Conservation (phyloP, 139 green algal genomes). For the Edaphochlamys debaryana region DNA sequence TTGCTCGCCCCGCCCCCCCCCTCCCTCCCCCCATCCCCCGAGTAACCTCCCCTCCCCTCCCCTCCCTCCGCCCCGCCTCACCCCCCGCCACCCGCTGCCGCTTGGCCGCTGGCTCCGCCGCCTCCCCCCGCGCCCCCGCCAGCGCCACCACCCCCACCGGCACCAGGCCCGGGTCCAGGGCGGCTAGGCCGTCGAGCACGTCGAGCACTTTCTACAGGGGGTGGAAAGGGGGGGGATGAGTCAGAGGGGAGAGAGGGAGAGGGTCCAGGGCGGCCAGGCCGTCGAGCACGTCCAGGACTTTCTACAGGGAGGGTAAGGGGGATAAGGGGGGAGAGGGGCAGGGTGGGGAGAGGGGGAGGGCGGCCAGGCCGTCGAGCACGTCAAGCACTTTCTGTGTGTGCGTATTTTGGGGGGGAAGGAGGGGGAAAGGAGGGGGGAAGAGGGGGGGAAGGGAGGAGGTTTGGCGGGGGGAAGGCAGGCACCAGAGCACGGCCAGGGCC, state of each 20-base stretch:
- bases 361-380: constrained; percentile 49
- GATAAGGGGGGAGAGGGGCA: neutral
- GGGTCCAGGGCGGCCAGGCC: constrained; percentile 39
- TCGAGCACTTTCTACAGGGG: constrained; percentile 56
- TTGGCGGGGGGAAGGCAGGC: no score
- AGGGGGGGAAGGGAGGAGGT: neutral
- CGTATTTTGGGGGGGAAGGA: no score
- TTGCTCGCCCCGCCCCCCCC: no score
- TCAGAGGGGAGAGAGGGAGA: neutral
- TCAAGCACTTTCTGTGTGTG: constrained; percentile 61
- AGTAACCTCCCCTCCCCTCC: neutral
- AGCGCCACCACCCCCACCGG: neutral
- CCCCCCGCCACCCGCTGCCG: constrained; percentile 43
- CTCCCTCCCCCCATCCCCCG: no score
- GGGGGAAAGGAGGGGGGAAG: neutral
- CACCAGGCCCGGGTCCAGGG: constrained; percentile 34
- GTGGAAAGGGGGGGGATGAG: constrained; percentile 6
- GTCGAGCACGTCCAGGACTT: constrained; percentile 57
- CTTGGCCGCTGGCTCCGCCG: constrained; percentile 52
- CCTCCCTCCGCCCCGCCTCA: neutral
- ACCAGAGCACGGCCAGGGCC: no score
- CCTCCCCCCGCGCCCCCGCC: neutral
- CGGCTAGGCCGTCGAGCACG: constrained; percentile 51
- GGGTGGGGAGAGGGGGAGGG: neutral
- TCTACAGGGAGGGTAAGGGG: constrained; percentile 44